Evolutionary conservation across 768 basidiomycete genomes (phyloP), one percentile per base, ranked within the genome.

Genomic region (Lyophyllum shimeji): DNA sequence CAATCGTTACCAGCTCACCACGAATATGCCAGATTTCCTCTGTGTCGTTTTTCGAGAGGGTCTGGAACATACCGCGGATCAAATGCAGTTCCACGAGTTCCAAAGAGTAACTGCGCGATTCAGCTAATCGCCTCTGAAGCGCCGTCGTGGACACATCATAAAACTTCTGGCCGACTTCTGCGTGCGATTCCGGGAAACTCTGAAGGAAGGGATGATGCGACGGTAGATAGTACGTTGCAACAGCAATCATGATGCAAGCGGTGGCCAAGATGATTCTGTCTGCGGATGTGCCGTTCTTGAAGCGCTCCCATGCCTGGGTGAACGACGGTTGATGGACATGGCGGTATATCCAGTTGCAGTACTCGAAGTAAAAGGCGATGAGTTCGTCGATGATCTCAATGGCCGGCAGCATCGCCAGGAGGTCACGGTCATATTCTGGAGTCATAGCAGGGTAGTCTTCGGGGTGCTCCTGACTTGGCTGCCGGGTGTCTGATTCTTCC

Each of bases 301-400:
- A 92, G 25, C 82, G 83, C 27, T 81, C 76, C 90, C 90, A 93
- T 20, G 85, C 83, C 24, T 76, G 70, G 11, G 72, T 71, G 66
- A 93, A 89, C 13, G 83, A 74, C 1, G 72, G 54, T 52, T 85
- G 79, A 68, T 90, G 86, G 56, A 93, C 81, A 65, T 90, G 86
- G 39, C 88, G 84, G 70, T 91, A 90, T 50, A 92, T 83, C 90
- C 90, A 93, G 69, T 89, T 91, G 79, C 89, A 90, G 65, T 89
- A 89, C 61, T 90, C 87, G 63, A 92, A 92, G 70, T 93, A 93
- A 71, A 85, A 87, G 46, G 72, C 71, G 65, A 93, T 78, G 50
- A 93, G 83, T 17, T 78, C 81, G 64, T 93, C 90, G 63, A 92
- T 85, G 50, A 85, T 74, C 45, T 86, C 81, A 51, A 87, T 69